Conservation (phyloP, 257 asterid species). For the Avicennia marina region DNA sequence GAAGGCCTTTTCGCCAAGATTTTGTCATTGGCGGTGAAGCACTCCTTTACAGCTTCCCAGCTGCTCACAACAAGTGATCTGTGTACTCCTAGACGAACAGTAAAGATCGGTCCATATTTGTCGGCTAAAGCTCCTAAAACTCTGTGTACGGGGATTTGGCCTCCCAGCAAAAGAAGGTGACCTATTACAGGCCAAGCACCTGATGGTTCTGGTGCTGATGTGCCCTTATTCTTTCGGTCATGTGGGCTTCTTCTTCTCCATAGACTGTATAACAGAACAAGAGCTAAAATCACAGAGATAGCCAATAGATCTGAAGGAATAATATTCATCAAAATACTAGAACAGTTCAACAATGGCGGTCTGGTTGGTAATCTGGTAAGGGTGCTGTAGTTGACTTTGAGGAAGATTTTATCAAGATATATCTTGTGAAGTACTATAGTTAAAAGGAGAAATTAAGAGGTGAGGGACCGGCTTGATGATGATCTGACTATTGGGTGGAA, state of each 20-base stretch:
- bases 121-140: conserved; percentile 37
- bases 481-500: too few species aligned
- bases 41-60: conserved; percentile 11
- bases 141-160: conserved; percentile 12
- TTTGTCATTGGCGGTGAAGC: conserved; percentile 8
- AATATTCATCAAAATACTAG: conserved; percentile 6
- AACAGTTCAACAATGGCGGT: not conserved
- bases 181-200: conserved; percentile 62
- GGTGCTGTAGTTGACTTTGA: not conserved
- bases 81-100: conserved; percentile 14
- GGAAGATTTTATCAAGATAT: too few species aligned
- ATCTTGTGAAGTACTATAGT: too few species aligned
- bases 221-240: not conserved
- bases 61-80: conserved; percentile 5
- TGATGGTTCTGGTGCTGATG: conserved; percentile 35
- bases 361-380: not conserved
- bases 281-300: conserved; percentile 7
- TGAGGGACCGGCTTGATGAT: too few species aligned
- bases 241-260: not conserved
- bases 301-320: conserved; percentile 8
- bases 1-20: not conserved
- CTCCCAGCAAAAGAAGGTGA: conserved; percentile 39
- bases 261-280: conserved; percentile 7
- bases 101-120: conserved; percentile 15
- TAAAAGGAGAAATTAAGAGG: too few species aligned